These are phyloP conservation scores for Ceratonia siliqua DNA, from an alignment of 306 rosid genomes.

Conservation along the genomic window DNA sequence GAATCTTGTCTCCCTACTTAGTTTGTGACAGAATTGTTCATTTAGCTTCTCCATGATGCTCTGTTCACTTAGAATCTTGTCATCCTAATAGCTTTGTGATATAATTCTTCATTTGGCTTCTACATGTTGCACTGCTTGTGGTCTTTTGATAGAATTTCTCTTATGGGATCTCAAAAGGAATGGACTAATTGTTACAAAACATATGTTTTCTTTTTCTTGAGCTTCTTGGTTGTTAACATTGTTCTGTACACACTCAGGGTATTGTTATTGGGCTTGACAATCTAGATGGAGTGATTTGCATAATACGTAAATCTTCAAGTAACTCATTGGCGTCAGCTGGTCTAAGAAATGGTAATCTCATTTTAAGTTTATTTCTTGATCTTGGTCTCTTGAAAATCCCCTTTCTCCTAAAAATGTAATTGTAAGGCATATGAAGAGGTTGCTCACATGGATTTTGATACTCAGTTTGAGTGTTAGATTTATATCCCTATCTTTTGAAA, in stretches of 20 bases:
- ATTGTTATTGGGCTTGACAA: conserved; percentile 84
- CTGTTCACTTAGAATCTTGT: neutral
- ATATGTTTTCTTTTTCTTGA: neutral
- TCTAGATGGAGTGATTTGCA: conserved; percentile 74
- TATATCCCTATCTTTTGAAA: neutral
- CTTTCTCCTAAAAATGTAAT: neutral
- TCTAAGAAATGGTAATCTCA: conserved; percentile 64
- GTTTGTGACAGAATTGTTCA: neutral
- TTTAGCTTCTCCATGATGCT: neutral
- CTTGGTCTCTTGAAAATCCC: conserved; percentile 16
- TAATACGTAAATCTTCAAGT: conserved; percentile 75
- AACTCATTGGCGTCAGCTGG: conserved; percentile 64
- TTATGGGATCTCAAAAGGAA: neutral
- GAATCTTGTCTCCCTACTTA: neutral
- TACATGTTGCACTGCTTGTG: neutral
- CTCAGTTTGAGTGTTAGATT: neutral
- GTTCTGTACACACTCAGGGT: conserved; percentile 57
- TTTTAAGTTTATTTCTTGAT: conserved; percentile 7
- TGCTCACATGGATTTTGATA: conserved; percentile 5
- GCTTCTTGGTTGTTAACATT: conserved; percentile 18
- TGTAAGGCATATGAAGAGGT: neutral
- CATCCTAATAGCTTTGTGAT: neutral
- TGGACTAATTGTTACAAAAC: neutral
- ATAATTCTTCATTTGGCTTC: neutral
- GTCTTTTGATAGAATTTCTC: neutral